Evolutionary conservation across 352 stramenopile genomes (phyloP), one percentile per base, ranked within the genome.

Genomic region (Stephanocyclus meneghinianus): DNA sequence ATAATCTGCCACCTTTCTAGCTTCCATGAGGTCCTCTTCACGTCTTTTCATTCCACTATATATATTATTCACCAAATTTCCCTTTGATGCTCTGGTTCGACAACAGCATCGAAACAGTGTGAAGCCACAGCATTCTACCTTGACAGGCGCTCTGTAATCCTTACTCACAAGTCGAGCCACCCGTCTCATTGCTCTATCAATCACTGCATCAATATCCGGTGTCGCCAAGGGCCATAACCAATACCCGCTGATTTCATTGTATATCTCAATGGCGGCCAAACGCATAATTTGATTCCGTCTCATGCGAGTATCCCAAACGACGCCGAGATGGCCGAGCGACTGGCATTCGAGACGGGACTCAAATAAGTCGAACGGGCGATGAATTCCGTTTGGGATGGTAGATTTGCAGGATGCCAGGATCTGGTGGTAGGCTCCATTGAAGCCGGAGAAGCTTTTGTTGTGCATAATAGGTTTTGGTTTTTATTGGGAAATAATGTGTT

Each of bases 281-380:
- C 67, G 44, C 47, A 77, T 73, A 18, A 82, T 77, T 44, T 82
- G 75, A 68, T 82, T 82, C 18, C 63, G 40, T 48, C 68, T 29
- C 67, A 77, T 74, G 0, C 68, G 66, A 35, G 67, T 77, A 42
- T 82, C 67, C 67, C 63, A 75, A 32, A 74, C 51, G 13, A 78
- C 75, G 13, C 75, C 75, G 7, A 82, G 48, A 13, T 76, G 67
- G 16, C 67, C 70, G 4, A 82, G 59, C 40, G 67, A 78, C 55
- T 77, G 75, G 42, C 70, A 73, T 71, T 82, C 75, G 15, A 82
- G 61, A 5, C 75, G 75, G 26, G 62, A 69, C 66, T 82, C 75
- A 26, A 82, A 78, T 0, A 82, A 55, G 35, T 76, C 51, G 50
- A 82, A 82, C 40, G 71, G 71, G 42, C 71, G 63, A 30, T 50